Evolutionary conservation across 139 green algal genomes (phyloP).

Genomic region (Penium margaritaceum): DNA sequence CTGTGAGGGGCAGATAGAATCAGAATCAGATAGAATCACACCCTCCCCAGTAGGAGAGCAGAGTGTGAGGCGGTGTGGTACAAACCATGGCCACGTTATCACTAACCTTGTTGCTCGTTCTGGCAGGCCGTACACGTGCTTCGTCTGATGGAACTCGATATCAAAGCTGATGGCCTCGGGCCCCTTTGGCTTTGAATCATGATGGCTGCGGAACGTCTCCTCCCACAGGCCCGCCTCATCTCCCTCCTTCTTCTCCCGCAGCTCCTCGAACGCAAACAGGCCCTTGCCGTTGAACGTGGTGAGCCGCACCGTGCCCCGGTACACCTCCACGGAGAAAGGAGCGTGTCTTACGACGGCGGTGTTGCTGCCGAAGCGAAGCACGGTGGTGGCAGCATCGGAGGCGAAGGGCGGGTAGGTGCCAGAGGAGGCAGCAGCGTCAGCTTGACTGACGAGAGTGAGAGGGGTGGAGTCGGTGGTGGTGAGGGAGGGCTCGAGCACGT

Average conservation of each 20-base stretch:
- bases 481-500: constrained; percentile 60
- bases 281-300: constrained; percentile 67
- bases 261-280: constrained; percentile 83
- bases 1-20: too few species aligned
- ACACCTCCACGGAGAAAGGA: constrained; percentile 62
- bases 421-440: too few species aligned
- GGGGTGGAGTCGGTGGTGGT: too few species aligned
- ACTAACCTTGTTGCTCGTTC: constrained; percentile 74
- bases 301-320: constrained; percentile 38
- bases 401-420: too few species aligned
- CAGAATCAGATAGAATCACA: too few species aligned
- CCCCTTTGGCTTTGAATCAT: constrained; percentile 64
- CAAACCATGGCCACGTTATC: too few species aligned
- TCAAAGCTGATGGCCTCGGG: constrained; percentile 83
- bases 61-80: too few species aligned
- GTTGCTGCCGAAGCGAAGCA: too few species aligned
- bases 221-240: too few species aligned
- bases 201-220: constrained; percentile 82
- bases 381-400: too few species aligned
- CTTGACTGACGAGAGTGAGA: too few species aligned
- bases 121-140: constrained; percentile 88
- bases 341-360: constrained; percentile 56
- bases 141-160: constrained; percentile 65
- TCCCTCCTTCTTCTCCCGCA: constrained; percentile 59
- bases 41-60: too few species aligned